Conservation (phyloP, 228 moss, liverwort and hornwort genomes). For the Sphagnum fallax region DNA sequence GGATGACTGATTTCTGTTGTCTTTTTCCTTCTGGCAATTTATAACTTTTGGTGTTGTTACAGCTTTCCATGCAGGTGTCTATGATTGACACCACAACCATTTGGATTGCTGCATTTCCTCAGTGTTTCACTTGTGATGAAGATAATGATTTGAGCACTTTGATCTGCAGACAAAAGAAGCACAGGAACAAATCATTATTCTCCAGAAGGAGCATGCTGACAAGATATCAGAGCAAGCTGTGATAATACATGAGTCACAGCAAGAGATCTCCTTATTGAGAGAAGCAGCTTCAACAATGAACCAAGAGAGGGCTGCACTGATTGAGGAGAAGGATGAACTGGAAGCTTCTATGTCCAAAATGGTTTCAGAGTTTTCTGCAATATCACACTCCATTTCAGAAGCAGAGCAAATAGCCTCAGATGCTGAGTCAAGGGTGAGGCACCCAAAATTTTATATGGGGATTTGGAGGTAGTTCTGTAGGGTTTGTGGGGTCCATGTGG, state of each 20-base stretch:
- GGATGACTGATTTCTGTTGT: no score
- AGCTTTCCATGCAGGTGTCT: no score
- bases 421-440: constrained; percentile 8
- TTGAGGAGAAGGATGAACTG: constrained; percentile 16
- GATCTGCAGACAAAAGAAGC: constrained; percentile 14
- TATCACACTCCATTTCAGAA: constrained; percentile 1
- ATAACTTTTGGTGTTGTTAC: no score
- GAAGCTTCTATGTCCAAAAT: constrained; percentile 17
- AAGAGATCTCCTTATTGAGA: constrained; percentile 25
- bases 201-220: constrained; percentile 10
- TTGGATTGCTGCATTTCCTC: no score
- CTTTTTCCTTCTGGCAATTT: no score
- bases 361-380: constrained; percentile 7
- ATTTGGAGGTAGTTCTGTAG: no score
- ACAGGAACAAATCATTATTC: constrained; percentile 19
- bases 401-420: constrained; percentile 9
- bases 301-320: constrained; percentile 13
- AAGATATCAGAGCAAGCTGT: constrained; percentile 11
- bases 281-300: constrained; percentile 18
- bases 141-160: not conserved
- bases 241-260: constrained; percentile 16
- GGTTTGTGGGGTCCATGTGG: no score
- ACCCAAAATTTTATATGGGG: no score
- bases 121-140: no score
- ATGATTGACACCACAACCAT: no score